Base-by-base conservation (phyloP, 768 basidiomycete species). In the Trametes meyenii region DNA sequence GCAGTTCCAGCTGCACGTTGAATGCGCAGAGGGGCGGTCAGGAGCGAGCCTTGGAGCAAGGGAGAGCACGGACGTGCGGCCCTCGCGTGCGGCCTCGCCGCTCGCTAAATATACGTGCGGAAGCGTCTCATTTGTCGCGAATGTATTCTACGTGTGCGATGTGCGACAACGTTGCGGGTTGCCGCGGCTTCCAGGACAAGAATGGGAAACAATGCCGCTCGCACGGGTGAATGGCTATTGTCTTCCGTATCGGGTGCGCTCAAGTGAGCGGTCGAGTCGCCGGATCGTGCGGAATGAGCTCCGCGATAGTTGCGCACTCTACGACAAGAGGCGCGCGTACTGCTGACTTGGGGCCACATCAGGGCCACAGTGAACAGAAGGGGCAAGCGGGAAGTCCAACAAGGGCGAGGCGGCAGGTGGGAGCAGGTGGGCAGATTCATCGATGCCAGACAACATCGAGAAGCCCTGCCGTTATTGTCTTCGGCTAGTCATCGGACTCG, bases 231-330 rank as follows among this genome's bases (percentile, higher is more conserved):
- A 45, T 38, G 40, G n/a, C 58, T 65, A 67, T 68, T 68, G 67
- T 68, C 13, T 68, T 66, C 67, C 55, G 43, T 45, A 56, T 63
- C 43, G 42, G 64, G 64, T 38, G 55, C 45, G 23, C 52, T 62
- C 52, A 63, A 63, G 26, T 53, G 24, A 36, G 35, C 19, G 24
- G 19, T 44, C 26, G 36, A 38, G 54, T 39, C 36, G 38, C 62
- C n/a, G 24, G 46, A 54, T 60, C 50, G 58, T 14, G 43, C 38
- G 45, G 35, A 44, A 44, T 4, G 52, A 50, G 45, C 58, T 50
- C 58, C 58, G 57, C 58, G 57, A 56, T n/a, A 33, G 21, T 16
- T 24, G 19, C 29, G 29, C 29, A 3, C 42, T 49, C 17, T 24
- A n/a, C 29, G 36, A 42, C 14, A 19, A n/a, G 33, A 44, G 36